Evolutionary conservation across 2,329 filamentous ascomycete species (phyloP), one percentile per base, ranked within the genome.

Genomic region (Thielaviopsis populi): DNA sequence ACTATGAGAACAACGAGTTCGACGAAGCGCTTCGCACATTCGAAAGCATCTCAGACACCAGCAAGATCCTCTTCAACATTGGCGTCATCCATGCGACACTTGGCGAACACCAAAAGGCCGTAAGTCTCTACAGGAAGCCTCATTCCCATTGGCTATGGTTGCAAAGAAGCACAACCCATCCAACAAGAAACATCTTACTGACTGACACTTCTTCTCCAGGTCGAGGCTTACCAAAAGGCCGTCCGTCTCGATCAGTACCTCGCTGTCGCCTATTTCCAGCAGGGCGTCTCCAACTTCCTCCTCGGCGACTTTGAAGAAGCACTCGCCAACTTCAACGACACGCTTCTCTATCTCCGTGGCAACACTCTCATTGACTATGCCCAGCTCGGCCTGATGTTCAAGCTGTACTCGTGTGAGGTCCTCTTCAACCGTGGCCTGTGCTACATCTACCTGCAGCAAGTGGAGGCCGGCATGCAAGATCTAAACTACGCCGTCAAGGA

Each of bases 351-450:
- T 74, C 82, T 99, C 56, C 84, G 94, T 71, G 94, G 94, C 67
- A 97, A 99, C 77, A 91, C 90, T 64, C 89, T 94, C 76, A 99
- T 99, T 75, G 91, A 99, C 75, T 99, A 99, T 74, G 90, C 95
- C 66, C 94, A 99, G 74, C 76, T 99, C 59, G 94, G 94, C 22
- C 82, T 99, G 54, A 87, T 95, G 66, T 99, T 97, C 79, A 96
- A 95, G 74, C 79, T 99, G 11, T 97, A 92, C 74, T 96, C 94
- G 1, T 99, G 94, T 76, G 94, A 99, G 72, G 92, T 96, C 1
- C 80, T 99, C 30, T 99, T 99, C 79, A 99, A 99, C 74, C 86
- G 94, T 62, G 94, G 94, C 66, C 80, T 99, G 65, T 97, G 94
- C 77, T 97, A 96, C 76, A 95, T 97, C 70, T 97, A 97, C 72